Percentiles rank a stretch among this genome's conserved stretches.
Evolutionary conservation across 106 monocot genomes (phyloP).

Genomic region (Narthecium ossifragum): DNA sequence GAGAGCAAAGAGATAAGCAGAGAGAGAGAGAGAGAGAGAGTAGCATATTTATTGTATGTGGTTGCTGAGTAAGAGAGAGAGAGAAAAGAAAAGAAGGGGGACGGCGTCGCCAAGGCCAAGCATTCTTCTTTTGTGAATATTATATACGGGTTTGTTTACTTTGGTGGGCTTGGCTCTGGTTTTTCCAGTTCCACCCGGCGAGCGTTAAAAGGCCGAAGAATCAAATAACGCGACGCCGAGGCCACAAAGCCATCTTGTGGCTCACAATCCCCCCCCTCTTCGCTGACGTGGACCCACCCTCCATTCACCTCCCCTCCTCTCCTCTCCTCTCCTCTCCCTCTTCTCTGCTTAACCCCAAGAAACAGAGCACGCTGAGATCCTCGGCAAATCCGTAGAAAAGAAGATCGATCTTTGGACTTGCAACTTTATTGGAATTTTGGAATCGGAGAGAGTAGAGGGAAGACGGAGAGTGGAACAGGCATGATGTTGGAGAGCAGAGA

Average conservation of each 20-base stretch:
- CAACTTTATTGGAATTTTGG: neutral
- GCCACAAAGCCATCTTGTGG: conserved; percentile 64
- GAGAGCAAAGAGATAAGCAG: neutral
- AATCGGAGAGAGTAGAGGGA: neutral
- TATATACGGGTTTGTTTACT: too few species aligned
- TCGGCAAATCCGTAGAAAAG: neutral
- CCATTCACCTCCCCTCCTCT: neutral
- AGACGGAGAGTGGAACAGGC: too few species aligned
- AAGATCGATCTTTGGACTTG: neutral
- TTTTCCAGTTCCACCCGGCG: neutral
- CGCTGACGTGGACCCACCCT: conserved; percentile 20
- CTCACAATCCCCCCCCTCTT: conserved; percentile 20
- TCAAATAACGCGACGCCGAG: conserved; percentile 40
- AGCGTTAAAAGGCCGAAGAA: conserved; percentile 22
- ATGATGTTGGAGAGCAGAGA: conserved; percentile 14
- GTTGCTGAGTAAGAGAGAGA: conserved; percentile 2
- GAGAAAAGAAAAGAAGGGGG: too few species aligned
- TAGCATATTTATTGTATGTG: neutral
- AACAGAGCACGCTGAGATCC: neutral
- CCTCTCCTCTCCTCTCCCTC: neutral
- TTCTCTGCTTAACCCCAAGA: neutral
- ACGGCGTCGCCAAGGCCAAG: neutral
- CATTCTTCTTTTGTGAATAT: neutral
- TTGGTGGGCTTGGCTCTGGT: too few species aligned
- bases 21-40: neutral